A percentile compares a stretch with the other conserved stretches of the same genome.
Evolutionary conservation across 2,329 filamentous ascomycete species (phyloP).

Genomic region (Verticillium klebahnii): DNA sequence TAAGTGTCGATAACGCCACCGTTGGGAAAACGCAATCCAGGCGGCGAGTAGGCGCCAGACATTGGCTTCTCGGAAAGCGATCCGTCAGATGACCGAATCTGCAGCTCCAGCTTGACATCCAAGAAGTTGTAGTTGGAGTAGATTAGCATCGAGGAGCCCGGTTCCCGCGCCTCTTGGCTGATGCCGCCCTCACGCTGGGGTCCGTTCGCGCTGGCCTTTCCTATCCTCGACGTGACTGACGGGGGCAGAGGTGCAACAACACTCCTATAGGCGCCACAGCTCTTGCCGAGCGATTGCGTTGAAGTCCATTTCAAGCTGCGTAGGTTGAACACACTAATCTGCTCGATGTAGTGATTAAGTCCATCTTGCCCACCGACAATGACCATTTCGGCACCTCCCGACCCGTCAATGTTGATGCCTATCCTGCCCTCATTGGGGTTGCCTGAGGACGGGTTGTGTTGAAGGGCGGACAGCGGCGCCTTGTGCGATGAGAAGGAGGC

Average conservation of each 20-base stretch:
- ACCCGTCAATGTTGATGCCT: conserved; percentile 83
- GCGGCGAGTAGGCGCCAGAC: conserved; percentile 81
- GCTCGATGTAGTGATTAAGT: conserved; percentile 97
- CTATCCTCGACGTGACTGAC: conserved; percentile 60
- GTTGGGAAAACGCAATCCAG: conserved; percentile 90
- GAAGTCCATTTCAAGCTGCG: conserved; percentile 94
- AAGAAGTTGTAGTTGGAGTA: conserved; percentile 99
- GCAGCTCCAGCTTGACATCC: conserved; percentile 92
- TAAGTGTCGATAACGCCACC: conserved; percentile 93
- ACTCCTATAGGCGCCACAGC: conserved; percentile 93
- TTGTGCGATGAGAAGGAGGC: conserved; percentile 80
- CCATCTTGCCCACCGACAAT: conserved; percentile 95
- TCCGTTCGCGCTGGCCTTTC: conserved; percentile 46
- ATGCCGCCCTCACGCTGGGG: conserved; percentile 40
- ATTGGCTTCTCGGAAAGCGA: conserved; percentile 82
- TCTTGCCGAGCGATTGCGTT: conserved; percentile 80
- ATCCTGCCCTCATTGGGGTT: conserved; percentile 84
- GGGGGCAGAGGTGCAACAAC: conserved; percentile 81
- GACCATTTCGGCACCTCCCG: conserved; percentile 93
- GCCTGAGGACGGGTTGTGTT: conserved; percentile 80
- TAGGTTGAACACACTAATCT: conserved; percentile 97
- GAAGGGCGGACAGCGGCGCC: conserved; percentile 79
- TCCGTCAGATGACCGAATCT: conserved; percentile 81
- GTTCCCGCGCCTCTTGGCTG: conserved; percentile 50
- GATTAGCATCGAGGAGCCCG: conserved; percentile 78